A percentile compares a stretch with the other conserved stretches of the same genome.
phyloP scores from a whole-genome alignment of 176 grass and related monocot species.

The Oryza australiensis region DNA sequence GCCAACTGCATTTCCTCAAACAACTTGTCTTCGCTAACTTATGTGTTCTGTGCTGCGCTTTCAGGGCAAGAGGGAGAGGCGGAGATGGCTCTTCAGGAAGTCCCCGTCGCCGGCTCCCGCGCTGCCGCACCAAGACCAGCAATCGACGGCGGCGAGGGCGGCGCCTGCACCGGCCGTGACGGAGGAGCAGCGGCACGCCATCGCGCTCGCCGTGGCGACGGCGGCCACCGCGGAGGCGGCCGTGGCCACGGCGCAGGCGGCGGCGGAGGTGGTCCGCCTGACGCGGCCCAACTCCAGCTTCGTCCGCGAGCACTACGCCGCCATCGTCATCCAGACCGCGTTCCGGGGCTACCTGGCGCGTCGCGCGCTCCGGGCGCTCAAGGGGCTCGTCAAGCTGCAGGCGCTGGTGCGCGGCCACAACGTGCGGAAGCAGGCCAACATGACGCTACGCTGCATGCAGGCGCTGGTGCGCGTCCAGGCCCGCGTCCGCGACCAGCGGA shows the following conservation, averaged over 20 bases:
- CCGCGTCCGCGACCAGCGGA: conserved; percentile 78
- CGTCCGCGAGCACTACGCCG: conserved; percentile 64
- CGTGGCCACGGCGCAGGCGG: conserved; percentile 83
- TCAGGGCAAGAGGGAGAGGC: conserved; percentile 69
- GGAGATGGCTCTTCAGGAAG: conserved; percentile 84
- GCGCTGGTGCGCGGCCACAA: conserved; percentile 96
- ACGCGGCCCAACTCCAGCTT: conserved; percentile 39
- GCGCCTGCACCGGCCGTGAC: conserved; percentile 34
- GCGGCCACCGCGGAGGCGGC: conserved; percentile 85
- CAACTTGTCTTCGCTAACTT: background rate
- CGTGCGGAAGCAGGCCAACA: conserved; percentile 90
- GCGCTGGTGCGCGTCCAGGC: conserved; percentile 88
- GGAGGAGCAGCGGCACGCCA: conserved; percentile 79
- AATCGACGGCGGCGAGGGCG: background rate
- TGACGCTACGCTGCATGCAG: conserved; percentile 98
- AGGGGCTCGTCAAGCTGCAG: conserved; percentile 91
- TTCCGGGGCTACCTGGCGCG: conserved; percentile 87
- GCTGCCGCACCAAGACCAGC: background rate
- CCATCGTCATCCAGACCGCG: conserved; percentile 75
- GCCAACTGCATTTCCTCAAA: background rate
- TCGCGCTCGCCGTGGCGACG: conserved; percentile 77
- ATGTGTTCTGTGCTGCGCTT: background rate
- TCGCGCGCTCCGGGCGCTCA: conserved; percentile 77
- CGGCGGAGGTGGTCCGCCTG: conserved; percentile 85
- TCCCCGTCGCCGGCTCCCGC: conserved; percentile 20